Base-by-base conservation (phyloP, 768 basidiomycete genomes). In the Tylopilus cervinicoccineus region DNA sequence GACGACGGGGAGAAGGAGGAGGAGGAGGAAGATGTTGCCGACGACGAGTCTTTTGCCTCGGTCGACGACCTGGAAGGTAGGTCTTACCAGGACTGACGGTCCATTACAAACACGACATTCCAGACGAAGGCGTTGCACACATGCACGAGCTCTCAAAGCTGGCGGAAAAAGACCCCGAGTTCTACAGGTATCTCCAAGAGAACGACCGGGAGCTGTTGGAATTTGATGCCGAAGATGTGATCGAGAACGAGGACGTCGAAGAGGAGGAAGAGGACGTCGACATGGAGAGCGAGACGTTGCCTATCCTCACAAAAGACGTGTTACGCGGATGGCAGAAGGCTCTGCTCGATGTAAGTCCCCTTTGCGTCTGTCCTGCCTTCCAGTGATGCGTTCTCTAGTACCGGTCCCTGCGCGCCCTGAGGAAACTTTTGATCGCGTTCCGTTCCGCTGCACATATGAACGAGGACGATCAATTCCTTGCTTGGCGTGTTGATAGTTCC, bases 141-240 rank as follows among this genome's bases (percentile, higher is more conserved):
- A 71, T 92, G 51, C 67, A 83, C 38, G 88, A 95, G 47, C 78
- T 99, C 13, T 84, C 88, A 32, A 84, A 88, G 62, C 79, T 99
- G 29, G 90, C 90, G 2, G 88, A 95, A 68, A 93, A 92, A 65
- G 95, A 99, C 66, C 95, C 95, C n/a, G 95, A 96, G 62, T 99
- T 98, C 72, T 99, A 82, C 84, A 92, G 94, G 70, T 99, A 94
- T 64, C 76, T 99, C 2, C 86, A 94, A 71, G 91, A 98, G 69
- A 93, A 99, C 62, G 96, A 99, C 68, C 73, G 76, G 50, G 93
- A 93, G 47, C 73, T 98, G n/a, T 75, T 99, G 3, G 77, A 90
- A 5, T 98, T 98, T 62, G 73, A 81, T 33, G 70, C 77, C 1
- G 58, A 74, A 45, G 68, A 60, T 20, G 75, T 69, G 6, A 75